phyloP scores from a whole-genome alignment of 164 flowering plant species.

The Amborella trichopoda region DNA sequence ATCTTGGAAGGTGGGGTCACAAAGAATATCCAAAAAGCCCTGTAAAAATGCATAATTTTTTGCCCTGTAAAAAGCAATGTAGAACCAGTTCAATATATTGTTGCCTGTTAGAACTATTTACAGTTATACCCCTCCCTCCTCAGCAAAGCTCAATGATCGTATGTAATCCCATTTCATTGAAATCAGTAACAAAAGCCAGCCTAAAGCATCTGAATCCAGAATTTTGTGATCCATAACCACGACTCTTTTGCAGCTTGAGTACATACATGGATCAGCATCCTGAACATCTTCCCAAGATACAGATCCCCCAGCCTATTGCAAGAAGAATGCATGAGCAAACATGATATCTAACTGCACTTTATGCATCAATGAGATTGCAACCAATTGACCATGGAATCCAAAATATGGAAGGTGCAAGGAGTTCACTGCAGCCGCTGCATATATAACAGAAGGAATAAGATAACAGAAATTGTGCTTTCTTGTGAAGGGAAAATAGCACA shows the following conservation, averaged over 20 bases:
- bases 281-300: conserved; percentile 60
- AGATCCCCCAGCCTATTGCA: conserved; percentile 54
- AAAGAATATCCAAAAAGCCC: conserved; percentile 70
- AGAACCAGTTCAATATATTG: conserved; percentile 65
- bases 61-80: conserved; percentile 36
- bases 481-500: background rate
- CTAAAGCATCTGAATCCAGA: conserved; percentile 78
- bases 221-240: conserved; percentile 69
- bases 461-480: too few species aligned
- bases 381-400: conserved; percentile 64
- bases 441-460: conserved; percentile 5
- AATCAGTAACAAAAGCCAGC: conserved; percentile 74
- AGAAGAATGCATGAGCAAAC: conserved; percentile 68
- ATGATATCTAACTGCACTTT: conserved; percentile 79
- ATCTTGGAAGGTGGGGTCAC: too few species aligned
- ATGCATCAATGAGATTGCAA: conserved; percentile 84
- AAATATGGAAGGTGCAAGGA: conserved; percentile 78
- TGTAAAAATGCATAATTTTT: conserved; percentile 48
- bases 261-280: conserved; percentile 80
- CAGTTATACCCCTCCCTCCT: conserved; percentile 49
- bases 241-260: conserved; percentile 68
- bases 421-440: conserved; percentile 78
- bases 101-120: conserved; percentile 62
- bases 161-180: conserved; percentile 68
- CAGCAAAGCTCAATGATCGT: conserved; percentile 60